These are phyloP conservation scores for Linanthus parryae DNA, from an alignment of 148 eudicot species.

Conservation along the genomic window DNA sequence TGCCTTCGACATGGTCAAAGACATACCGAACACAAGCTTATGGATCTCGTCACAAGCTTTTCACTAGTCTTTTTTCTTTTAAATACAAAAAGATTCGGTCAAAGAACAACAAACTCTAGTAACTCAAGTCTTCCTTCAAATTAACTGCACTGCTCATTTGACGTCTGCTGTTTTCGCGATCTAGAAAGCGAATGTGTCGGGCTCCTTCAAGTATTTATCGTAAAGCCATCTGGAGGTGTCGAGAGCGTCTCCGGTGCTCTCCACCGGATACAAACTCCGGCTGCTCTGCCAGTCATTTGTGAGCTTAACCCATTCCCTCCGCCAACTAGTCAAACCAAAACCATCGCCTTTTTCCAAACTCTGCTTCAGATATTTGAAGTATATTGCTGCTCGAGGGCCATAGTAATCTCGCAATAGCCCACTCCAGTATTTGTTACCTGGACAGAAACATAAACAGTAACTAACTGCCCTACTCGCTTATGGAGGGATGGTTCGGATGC, in stretches of 20 bases:
- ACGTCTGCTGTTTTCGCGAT: no score
- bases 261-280: conserved; percentile 18
- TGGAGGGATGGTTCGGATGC: no score
- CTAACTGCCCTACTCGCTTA: not conserved
- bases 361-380: conserved; percentile 37
- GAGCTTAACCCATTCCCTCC: conserved; percentile 46
- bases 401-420: conserved; percentile 52
- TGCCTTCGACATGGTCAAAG: no score
- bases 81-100: no score
- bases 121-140: no score
- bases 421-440: conserved; percentile 53
- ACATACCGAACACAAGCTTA: no score
- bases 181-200: not conserved
- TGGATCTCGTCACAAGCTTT: no score
- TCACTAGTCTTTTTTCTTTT: no score
- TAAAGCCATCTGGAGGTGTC: conserved; percentile 25
- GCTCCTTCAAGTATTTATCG: conserved; percentile 27
- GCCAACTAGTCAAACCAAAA: conserved; percentile 29
- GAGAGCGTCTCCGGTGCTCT: conserved; percentile 31
- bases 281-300: conserved; percentile 41
- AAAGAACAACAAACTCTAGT: no score
- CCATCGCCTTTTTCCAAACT: conserved; percentile 34
- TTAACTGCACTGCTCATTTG: no score
- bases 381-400: conserved; percentile 48
- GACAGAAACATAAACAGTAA: not conserved